Conservation (phyloP, 306 rosid genomes). For the Senna siamea region DNA sequence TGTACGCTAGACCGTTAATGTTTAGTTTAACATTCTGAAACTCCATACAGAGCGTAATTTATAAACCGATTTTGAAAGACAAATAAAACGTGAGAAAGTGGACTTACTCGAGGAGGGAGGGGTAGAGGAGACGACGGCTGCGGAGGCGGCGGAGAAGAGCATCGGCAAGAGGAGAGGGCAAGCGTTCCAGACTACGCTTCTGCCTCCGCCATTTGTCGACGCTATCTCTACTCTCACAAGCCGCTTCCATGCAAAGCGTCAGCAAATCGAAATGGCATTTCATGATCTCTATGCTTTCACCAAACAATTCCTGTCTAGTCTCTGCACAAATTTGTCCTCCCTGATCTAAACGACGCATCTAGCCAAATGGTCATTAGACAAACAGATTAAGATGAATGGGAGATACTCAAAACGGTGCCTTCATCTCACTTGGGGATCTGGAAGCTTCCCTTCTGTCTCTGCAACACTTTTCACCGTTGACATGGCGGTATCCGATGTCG, state of each 20-base stretch:
- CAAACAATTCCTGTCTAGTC: neutral
- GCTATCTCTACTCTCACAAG: conserved; percentile 48
- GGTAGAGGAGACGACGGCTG: conserved; percentile 64
- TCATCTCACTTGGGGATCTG: neutral
- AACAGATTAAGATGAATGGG: neutral
- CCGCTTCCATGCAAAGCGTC: conserved; percentile 50
- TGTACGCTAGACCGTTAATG: too few relatives aligned
- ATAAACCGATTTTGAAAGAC: neutral
- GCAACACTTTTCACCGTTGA: neutral
- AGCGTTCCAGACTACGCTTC: conserved; percentile 58
- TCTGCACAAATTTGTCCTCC: neutral
- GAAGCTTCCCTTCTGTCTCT: neutral
- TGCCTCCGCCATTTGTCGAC: conserved; percentile 67
- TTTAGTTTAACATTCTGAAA: too few relatives aligned
- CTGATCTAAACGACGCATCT: neutral
- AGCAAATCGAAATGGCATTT: conserved; percentile 32
- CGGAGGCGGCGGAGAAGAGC: conserved; percentile 68
- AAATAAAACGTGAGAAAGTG: conserved; percentile 2
- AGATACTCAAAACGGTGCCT: neutral
- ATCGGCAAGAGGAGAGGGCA: conserved; percentile 73
- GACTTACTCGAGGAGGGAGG: conserved; percentile 83
- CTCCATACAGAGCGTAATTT: too few relatives aligned
- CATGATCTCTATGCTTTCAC: conserved; percentile 25
- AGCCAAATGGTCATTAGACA: neutral
- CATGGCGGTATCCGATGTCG: neutral